Evolutionary conservation across 2,329 filamentous ascomycete species (phyloP).

Genomic region (Dothidotthia symphoricarpi): DNA sequence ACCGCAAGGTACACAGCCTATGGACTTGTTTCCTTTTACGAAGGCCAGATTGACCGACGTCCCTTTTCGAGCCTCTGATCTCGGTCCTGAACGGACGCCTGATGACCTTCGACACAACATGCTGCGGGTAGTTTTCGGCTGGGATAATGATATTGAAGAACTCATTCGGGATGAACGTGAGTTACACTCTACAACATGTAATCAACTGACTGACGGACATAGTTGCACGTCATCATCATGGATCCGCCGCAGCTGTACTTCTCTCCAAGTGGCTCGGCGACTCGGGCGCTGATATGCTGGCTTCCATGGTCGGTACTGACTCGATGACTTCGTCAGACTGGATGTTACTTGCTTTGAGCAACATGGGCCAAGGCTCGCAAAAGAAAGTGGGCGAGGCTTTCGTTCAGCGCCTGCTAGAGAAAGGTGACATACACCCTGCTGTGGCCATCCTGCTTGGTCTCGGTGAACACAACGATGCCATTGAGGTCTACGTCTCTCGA

Average conservation of each 20-base stretch:
- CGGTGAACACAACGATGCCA: slow-evolving; percentile 88
- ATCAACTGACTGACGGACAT: slow-evolving; percentile 13
- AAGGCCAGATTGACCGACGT: slow-evolving; percentile 78
- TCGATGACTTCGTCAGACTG: slow-evolving; percentile 93
- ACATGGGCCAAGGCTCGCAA: slow-evolving; percentile 73
- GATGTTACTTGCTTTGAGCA: slow-evolving; percentile 91
- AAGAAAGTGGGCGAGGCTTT: slow-evolving; percentile 90
- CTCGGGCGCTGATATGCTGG: slow-evolving; percentile 76
- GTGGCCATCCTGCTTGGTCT: slow-evolving; percentile 90
- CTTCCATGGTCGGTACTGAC: slow-evolving; percentile 69
- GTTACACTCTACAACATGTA: slow-evolving; percentile 18
- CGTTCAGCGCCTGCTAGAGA: slow-evolving; percentile 84
- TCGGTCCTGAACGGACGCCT: slow-evolving; percentile 47
- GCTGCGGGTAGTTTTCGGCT: slow-evolving; percentile 92
- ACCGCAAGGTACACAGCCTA: slow-evolving; percentile 52
- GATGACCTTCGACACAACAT: slow-evolving; percentile 86
- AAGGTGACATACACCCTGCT: slow-evolving; percentile 85
- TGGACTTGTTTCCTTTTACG: slow-evolving; percentile 84
- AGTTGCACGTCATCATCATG: slow-evolving; percentile 68
- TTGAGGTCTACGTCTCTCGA: slow-evolving; percentile 93
- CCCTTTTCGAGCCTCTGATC: slow-evolving; percentile 70
- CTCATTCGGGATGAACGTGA: slow-evolving; percentile 78
- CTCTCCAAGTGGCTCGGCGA: slow-evolving; percentile 92
- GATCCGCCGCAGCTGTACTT: slow-evolving; percentile 76
- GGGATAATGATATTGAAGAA: slow-evolving; percentile 79